A percentile compares a stretch with the other conserved stretches of the same genome.
Conservation (phyloP, 1,139 yeast genomes). For the Candida glucosophila region DNA sequence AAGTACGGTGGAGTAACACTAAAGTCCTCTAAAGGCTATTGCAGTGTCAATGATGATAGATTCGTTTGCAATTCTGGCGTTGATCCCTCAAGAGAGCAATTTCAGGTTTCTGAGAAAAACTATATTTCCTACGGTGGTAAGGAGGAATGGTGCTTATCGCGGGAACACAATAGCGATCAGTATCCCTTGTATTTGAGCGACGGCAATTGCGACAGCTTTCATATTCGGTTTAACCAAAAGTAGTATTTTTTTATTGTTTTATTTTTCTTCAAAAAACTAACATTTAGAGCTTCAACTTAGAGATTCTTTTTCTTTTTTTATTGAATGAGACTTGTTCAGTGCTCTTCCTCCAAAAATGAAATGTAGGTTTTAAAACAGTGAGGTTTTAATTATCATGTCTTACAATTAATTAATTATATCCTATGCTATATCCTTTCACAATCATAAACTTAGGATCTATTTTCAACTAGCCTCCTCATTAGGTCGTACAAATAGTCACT, state of each 20-base stretch:
- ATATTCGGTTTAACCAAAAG: constrained; percentile 1
- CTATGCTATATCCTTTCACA: no score
- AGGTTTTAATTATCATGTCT: no score
- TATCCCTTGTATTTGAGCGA: no score
- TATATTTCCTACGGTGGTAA: constrained; percentile 58
- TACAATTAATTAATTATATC: no score
- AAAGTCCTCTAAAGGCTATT: constrained; percentile 62
- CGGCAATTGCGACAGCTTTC: constrained; percentile 23
- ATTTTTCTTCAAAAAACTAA: no score
- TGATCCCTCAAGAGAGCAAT: constrained; percentile 38
- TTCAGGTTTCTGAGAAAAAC: constrained; percentile 39
- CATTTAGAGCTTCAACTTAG: no score
- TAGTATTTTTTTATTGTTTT: constrained; percentile 1
- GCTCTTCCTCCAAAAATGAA: no score
- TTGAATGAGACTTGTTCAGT: no score
- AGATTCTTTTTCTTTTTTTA: no score
- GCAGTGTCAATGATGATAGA: constrained; percentile 41
- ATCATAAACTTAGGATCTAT: no score
- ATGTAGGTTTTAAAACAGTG: no score
- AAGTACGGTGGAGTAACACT: constrained; percentile 67
- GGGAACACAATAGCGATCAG: constrained; percentile 32
- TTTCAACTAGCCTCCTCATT: no score
- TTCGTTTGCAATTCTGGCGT: constrained; percentile 25
- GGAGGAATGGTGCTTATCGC: constrained; percentile 53
- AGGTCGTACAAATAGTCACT: constrained; percentile 47